Evolutionary conservation across 352 stramenopile species (phyloP).

Genomic region (Globisporangium abappressorium): DNA sequence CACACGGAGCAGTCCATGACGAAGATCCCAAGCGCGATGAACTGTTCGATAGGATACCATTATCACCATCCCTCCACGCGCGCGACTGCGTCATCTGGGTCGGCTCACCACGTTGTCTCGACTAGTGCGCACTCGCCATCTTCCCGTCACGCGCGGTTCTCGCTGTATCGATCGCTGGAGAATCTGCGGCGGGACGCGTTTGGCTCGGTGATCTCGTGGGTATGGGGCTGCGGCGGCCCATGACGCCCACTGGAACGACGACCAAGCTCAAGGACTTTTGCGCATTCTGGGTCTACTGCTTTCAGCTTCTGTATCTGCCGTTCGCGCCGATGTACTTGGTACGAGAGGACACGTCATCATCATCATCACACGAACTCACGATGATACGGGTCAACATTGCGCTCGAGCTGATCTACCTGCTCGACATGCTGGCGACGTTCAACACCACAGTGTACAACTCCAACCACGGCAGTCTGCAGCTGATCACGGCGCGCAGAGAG

Average conservation of each 20-base stretch:
- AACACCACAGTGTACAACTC: conserved; percentile 5
- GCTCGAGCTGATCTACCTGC: conserved; percentile 12
- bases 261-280: neutral
- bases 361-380: neutral
- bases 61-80: neutral
- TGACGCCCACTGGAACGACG: neutral
- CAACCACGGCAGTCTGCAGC: conserved; percentile 8
- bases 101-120: neutral
- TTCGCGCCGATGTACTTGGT: conserved; percentile 3
- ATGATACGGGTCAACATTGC: conserved; percentile 9
- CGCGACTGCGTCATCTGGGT: neutral
- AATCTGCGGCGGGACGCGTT: neutral
- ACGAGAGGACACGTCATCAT: neutral
- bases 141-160: conserved; percentile 3
- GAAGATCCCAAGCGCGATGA: neutral
- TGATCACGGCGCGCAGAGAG: neutral
- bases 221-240: neutral
- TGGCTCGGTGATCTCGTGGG: neutral
- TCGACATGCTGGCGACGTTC: conserved; percentile 7
- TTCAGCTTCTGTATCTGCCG: conserved; percentile 8
- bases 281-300: conserved; percentile 11
- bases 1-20: neutral
- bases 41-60: neutral
- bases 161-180: conserved; percentile 6
- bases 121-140: neutral